Evolutionary conservation across 2,329 filamentous ascomycete genomes (phyloP).

Genomic region (Cladosporium austrohemisphaericum): DNA sequence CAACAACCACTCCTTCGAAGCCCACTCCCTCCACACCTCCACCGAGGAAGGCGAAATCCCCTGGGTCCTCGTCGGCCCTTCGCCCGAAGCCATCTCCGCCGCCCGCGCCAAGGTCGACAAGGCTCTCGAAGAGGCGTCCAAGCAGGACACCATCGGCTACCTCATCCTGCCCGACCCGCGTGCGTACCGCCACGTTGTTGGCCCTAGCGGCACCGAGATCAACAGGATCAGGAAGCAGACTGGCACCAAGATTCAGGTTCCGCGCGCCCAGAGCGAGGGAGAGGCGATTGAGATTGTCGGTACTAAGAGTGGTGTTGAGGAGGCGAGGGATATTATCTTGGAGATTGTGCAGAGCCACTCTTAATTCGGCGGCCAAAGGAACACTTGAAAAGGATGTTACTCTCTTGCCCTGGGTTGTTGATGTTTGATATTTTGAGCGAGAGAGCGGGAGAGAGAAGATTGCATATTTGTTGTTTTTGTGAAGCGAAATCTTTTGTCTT

Average conservation of each 20-base stretch:
- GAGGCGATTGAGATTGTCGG: constrained; percentile 92
- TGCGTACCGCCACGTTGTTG: constrained; percentile 87
- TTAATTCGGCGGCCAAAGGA: too few species aligned
- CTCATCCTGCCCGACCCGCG: constrained; percentile 84
- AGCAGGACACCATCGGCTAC: constrained; percentile 74
- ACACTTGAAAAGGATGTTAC: too few species aligned
- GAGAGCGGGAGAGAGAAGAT: too few species aligned
- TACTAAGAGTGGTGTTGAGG: constrained; percentile 72
- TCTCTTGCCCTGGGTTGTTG: too few species aligned
- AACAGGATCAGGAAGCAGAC: constrained; percentile 90
- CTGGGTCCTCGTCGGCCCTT: constrained; percentile 78
- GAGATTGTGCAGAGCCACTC: constrained; percentile 61
- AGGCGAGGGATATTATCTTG: constrained; percentile 84
- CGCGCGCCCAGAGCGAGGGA: constrained; percentile 66
- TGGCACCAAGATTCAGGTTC: constrained; percentile 89
- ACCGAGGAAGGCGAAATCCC: constrained; percentile 63
- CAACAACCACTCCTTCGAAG: constrained; percentile 76
- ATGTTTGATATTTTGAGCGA: too few species aligned
- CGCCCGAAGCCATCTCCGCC: constrained; percentile 71
- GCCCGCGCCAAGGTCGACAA: constrained; percentile 71
- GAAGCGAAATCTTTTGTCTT: too few species aligned
- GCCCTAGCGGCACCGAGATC: constrained; percentile 83
- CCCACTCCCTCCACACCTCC: constrained; percentile 72
- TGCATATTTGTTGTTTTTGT: too few species aligned
- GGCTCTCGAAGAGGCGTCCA: constrained; percentile 67